Conservation (phyloP, 2,329 filamentous ascomycete species). For the Ceratocystis variospora region DNA sequence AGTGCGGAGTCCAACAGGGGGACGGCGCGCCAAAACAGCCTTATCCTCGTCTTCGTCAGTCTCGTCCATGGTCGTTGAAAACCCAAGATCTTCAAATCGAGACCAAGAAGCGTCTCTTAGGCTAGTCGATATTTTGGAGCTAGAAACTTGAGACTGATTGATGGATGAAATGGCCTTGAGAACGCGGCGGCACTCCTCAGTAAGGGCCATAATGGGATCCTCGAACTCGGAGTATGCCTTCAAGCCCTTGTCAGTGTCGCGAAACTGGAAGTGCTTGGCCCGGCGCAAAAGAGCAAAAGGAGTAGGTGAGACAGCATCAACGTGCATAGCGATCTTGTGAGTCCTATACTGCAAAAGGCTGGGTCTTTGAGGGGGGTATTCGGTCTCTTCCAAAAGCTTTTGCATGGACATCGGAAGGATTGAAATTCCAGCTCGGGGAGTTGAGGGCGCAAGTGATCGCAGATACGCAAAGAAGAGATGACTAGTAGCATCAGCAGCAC, state of each 20-base stretch:
- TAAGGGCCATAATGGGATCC: slow-evolving; percentile 75
- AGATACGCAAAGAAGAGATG: slow-evolving; percentile 98
- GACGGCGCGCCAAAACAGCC: slow-evolving; percentile 28
- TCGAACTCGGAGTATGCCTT: slow-evolving; percentile 78
- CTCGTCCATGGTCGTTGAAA: slow-evolving; percentile 61
- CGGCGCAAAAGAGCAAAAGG: slow-evolving; percentile 82
- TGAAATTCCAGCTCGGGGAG: slow-evolving; percentile 63
- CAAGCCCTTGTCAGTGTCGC: slow-evolving; percentile 72
- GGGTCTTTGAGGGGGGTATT: slow-evolving; percentile 77
- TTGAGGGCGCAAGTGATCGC: slow-evolving; percentile 73
- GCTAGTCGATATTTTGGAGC: slow-evolving; percentile 55
- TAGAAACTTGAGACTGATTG: slow-evolving; percentile 70
- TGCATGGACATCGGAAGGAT: slow-evolving; percentile 81
- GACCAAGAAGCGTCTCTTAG: slow-evolving; percentile 87
- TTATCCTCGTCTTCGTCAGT: slow-evolving; percentile 50
- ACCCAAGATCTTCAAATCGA: slow-evolving; percentile 88
- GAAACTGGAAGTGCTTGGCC: slow-evolving; percentile 89
- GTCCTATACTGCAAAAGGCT: slow-evolving; percentile 65
- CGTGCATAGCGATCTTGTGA: slow-evolving; percentile 90
- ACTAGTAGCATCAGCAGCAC: slow-evolving; percentile 86
- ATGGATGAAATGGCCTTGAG: slow-evolving; percentile 74
- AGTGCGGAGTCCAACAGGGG: slow-evolving; percentile 40
- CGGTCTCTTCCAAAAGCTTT: slow-evolving; percentile 77
- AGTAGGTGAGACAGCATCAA: slow-evolving; percentile 85
- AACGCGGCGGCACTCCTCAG: slow-evolving; percentile 86